Evolutionary conservation across 2,329 filamentous ascomycete species (phyloP), one percentile per base, ranked within the genome.

Genomic region (Mariannaea sp.): DNA sequence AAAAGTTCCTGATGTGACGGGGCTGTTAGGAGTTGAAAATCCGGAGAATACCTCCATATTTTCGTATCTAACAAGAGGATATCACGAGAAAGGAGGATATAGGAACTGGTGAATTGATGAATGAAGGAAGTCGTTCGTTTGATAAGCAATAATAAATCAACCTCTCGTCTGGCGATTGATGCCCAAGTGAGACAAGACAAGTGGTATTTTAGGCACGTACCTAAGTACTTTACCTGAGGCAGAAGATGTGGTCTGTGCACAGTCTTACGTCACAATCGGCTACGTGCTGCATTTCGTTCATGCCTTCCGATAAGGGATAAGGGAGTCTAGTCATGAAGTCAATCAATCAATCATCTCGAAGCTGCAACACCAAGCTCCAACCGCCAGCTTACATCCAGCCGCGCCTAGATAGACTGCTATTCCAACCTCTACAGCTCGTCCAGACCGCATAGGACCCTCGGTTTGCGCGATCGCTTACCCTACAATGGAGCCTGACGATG

Each of bases 171-270:
- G 7, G 10, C 35, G 22, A 38, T 38, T 39, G 16, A n/a, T n/a
- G n/a, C n/a, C n/a, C n/a, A n/a, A n/a, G n/a, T n/a, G n/a, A n/a
- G n/a, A n/a, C n/a, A n/a, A n/a, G n/a, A n/a, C n/a, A n/a, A n/a
- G n/a, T n/a, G n/a, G n/a, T n/a, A n/a, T n/a, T n/a, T n/a, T n/a
- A n/a, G n/a, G n/a, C n/a, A n/a, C n/a, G n/a, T n/a, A n/a, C n/a
- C n/a, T n/a, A n/a, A n/a, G n/a, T n/a, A n/a, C n/a, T n/a, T n/a
- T n/a, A n/a, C n/a, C n/a, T n/a, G n/a, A n/a, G n/a, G n/a, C n/a
- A n/a, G n/a, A n/a, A n/a, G n/a, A n/a, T n/a, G 20, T 39, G 50
- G 50, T n/a, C 50, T 22, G 50, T 53, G 50, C 50, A 10, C 44
- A 22, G 43, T n/a, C 33, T 49, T 26, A 53, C 50, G 50, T 53